Evolutionary conservation across 306 rosid genomes (phyloP), one percentile per base, ranked within the genome.

Genomic region (Hippophae rhamnoides): DNA sequence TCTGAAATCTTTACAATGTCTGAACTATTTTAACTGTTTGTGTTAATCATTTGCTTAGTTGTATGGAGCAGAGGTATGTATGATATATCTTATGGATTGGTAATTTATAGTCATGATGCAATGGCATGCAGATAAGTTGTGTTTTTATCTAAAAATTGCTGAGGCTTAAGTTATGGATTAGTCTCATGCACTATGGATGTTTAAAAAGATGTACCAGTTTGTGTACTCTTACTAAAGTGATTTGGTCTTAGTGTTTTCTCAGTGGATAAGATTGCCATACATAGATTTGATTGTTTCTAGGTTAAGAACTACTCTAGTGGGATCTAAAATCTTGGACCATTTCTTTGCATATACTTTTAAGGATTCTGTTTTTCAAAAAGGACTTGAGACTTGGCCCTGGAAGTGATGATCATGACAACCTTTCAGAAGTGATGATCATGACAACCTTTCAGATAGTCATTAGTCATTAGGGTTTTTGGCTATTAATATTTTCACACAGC

Each of bases 171-270:
- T 41, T 59, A 26, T 25, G 25, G 55, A 67, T 55, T 54, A 11
- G 47, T 63, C 69, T 58, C 50, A 41, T 68, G 67, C 57, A 26
- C 62, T 44, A 51, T 61, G 71, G 48, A 74, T 55, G 75, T 67
- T 44, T 58, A 59, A 52, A 26, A 45, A 63, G 52, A 13, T 52
- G 56, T 48, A 66, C 68, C 47, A 2, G 43, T 42, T 47, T 13
- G 49, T 70, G 23, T 18, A 18, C 23, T 18, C 53, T 63, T 65
- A 47, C 56, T 66, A 3, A 58, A 59, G 45, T 61, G 56, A 31
- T 49, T 55, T 63, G 67, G 54, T 40, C 9, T 38, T 6, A 42
- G 51, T 54, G 44, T 59, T 11, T 27, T 58, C 42, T 41, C 23
- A 46, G 52, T 64, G 56, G 63, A 54, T 44, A 51, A 12, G 38